Base-by-base conservation (phyloP, 345 rosid species). In the Populus tremula region DNA sequence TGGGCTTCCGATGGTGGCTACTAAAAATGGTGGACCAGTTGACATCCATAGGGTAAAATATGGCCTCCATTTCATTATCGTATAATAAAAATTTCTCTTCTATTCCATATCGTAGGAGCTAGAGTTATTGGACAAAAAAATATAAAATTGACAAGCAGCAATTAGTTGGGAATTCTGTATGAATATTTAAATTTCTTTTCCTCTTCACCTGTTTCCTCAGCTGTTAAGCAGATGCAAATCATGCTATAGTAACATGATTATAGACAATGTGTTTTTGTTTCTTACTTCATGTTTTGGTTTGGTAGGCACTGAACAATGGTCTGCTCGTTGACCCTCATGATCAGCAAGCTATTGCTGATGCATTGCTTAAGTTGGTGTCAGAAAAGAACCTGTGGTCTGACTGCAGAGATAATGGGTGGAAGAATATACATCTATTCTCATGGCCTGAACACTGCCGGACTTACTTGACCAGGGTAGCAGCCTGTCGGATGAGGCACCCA, bases 361-460 rank as follows among this genome's bases (percentile, higher is more conserved):
- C 98, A 38, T 80, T 96, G 76, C 88, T 96, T 69, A 96, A 92
- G 86, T 73, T 96, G 76, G 99, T 96, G 16, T 92, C 98, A 1
- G 99, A 96, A 85, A 96, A 92, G 85, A 91, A 90, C 84, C 70
- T 93, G 73, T 96, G 99, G 99, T 84, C 80, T 69, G 94, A 92
- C 4, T 96, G 99, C 70, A 83, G 91, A 78, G 93, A 86, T 77
- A 93, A 93, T 77, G 98, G 98, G 36, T 96, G 92, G 98, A 96
- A 93, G 85, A 96, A 96, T 81, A 93, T 96, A 81, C 97, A 92
- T 83, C 88, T 95, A 36, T 95, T 85, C 80, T 95, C 99, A 8
- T 95, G 99, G 99, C 99, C 99, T 2, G 99, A 95, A 79, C 99
- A 95, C 77, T 95, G 99, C 74, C 91, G 98, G 21, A 92, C 96